These are phyloP conservation scores for Dichomitus squalens DNA, from an alignment of 1,284 basidiomycete genomes.

Conservation along the genomic window DNA sequence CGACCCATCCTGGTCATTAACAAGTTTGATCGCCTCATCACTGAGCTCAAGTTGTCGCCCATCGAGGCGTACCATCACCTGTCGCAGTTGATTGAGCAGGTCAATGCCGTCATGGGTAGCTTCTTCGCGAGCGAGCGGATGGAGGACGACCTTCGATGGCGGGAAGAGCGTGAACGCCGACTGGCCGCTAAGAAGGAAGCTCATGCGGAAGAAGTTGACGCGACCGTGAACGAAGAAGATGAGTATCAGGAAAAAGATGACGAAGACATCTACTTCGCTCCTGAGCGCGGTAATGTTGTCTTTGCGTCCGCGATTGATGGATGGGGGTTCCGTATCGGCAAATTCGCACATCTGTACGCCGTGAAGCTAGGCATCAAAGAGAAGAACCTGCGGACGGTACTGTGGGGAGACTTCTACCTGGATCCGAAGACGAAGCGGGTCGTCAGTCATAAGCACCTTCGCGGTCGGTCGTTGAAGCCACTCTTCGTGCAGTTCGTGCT, in stretches of 20 bases:
- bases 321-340: conserved; percentile 96
- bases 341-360: conserved; percentile 93
- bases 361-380: conserved; percentile 93
- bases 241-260: conserved; percentile 94
- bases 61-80: conserved; percentile 96
- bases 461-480: conserved; percentile 89
- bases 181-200: conserved; percentile 74
- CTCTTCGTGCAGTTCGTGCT: conserved; percentile 98
- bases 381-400: conserved; percentile 79
- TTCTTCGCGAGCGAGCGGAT: conserved; percentile 97
- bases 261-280: conserved; percentile 97
- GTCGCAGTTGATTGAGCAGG: conserved; percentile 91
- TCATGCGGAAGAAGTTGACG: conserved; percentile 67
- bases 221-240: conserved; percentile 54
- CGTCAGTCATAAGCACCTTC: conserved; percentile 88
- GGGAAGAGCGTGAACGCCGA: conserved; percentile 87
- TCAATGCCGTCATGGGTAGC: conserved; percentile 97
- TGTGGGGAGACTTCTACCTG: conserved; percentile 98
- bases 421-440: conserved; percentile 97
- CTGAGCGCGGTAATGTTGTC: conserved; percentile 94
- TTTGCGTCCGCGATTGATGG: conserved; percentile 97
- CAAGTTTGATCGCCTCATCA: conserved; percentile 95
- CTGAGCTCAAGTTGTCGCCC: conserved; percentile 91
- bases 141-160: conserved; percentile 95
- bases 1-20: conserved; percentile 96